phyloP scores from a whole-genome alignment of 768 basidiomycete species.

The Neoboletus brunneissimus region DNA sequence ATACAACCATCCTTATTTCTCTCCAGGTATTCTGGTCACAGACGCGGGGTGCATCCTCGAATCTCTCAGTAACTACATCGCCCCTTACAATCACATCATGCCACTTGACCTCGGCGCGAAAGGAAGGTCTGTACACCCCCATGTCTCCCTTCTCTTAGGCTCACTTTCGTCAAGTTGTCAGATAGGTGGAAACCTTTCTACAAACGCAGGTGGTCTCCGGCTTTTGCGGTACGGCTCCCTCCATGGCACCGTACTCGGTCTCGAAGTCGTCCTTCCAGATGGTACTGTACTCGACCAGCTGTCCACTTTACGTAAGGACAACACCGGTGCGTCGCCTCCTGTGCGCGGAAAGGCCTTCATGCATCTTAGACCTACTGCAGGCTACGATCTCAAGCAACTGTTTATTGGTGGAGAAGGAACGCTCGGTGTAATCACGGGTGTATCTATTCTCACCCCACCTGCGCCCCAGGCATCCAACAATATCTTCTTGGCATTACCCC shows the following conservation, averaged over 20 bases:
- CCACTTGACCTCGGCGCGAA: conserved; percentile 95
- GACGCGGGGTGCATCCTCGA: conserved; percentile 96
- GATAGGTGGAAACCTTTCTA: conserved; percentile 95
- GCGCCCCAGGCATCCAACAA: conserved; percentile 84
- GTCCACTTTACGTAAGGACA: conserved; percentile 92
- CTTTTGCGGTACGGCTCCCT: conserved; percentile 92
- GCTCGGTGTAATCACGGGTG: conserved; percentile 90
- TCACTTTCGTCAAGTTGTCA: conserved; percentile 65
- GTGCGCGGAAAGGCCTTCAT: background rate
- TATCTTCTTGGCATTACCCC: conserved; percentile 84
- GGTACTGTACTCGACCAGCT: conserved; percentile 88
- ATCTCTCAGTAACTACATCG: conserved; percentile 79
- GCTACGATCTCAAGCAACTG: conserved; percentile 96
- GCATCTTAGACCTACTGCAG: conserved; percentile 39
- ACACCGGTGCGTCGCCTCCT: conserved; percentile 65
- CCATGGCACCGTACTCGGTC: conserved; percentile 90
- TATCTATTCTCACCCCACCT: conserved; percentile 90
- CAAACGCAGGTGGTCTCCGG: conserved; percentile 96
- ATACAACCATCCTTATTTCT: conserved; percentile 5
- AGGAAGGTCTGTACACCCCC: conserved; percentile 65
- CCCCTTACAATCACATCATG: conserved; percentile 90
- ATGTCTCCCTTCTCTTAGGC: background rate
- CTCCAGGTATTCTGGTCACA: conserved; percentile 77
- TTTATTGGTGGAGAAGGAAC: conserved; percentile 99
- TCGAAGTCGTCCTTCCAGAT: conserved; percentile 94